Percentiles rank a stretch among this genome's conserved stretches.
phyloP scores from a whole-genome alignment of 2,329 filamentous ascomycete genomes.

The Aspergillus tanneri region DNA sequence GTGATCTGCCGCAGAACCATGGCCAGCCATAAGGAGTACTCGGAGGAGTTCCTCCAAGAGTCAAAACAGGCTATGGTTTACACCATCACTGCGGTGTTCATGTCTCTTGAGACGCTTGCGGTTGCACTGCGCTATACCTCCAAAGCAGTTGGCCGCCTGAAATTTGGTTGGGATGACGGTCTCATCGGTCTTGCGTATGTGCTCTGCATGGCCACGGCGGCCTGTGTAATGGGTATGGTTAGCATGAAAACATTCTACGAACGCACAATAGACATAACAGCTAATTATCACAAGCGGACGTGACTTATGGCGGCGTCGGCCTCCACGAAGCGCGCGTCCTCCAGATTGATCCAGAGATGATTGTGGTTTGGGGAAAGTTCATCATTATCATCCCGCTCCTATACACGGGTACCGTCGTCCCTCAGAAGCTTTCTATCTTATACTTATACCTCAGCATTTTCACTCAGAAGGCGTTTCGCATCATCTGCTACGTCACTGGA shows the following conservation, averaged over 20 bases:
- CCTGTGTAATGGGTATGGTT: not conserved
- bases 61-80: not conserved
- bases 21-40: not conserved
- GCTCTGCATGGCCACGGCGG: not conserved
- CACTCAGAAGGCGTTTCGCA: constrained; percentile 1
- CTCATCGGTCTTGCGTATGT: constrained; percentile 2
- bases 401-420: constrained; percentile 2
- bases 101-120: constrained; percentile 4
- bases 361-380: constrained; percentile 1
- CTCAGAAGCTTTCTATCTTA: constrained; percentile 4
- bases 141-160: constrained; percentile 1
- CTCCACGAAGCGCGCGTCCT: constrained; percentile 1
- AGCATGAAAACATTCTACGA: too few relatives aligned
- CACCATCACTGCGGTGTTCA: not conserved
- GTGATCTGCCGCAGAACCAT: not conserved
- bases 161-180: constrained; percentile 5
- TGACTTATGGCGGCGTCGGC: constrained; percentile 5
- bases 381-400: constrained; percentile 3
- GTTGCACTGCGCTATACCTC: constrained; percentile 5
- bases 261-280: too few relatives aligned
- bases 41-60: constrained; percentile 1
- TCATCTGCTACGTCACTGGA: constrained; percentile 2
- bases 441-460: constrained; percentile 8
- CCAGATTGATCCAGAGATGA: not conserved
- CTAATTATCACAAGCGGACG: not conserved